phyloP scores from a whole-genome alignment of 2,329 filamentous ascomycete genomes.

The Furcasterigmium furcatum region DNA sequence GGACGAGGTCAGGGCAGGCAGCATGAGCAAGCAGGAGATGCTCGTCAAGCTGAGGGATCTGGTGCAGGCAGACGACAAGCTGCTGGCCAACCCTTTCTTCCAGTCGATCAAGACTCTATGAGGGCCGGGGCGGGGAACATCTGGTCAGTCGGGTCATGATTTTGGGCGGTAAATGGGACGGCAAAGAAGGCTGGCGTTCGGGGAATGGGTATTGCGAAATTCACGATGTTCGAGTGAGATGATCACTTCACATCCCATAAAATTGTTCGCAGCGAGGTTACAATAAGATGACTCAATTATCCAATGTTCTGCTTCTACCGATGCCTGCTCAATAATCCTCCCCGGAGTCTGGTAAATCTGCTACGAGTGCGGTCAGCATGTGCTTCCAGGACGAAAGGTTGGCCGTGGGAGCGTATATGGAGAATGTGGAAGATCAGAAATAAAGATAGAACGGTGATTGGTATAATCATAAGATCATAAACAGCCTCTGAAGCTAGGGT shows the following conservation, averaged over 20 bases:
- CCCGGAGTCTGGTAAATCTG: too few relatives aligned
- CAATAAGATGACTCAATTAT: too few relatives aligned
- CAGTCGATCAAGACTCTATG: conserved; percentile 56
- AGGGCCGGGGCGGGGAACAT: conserved; percentile 7
- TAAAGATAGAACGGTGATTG: conserved; percentile 25
- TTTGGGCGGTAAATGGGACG: background rate
- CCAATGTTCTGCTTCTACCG: too few relatives aligned
- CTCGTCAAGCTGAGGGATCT: conserved; percentile 75
- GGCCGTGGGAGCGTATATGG: background rate
- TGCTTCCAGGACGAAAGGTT: background rate
- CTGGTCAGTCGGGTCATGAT: background rate
- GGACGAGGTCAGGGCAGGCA: conserved; percentile 59
- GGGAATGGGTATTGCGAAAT: background rate
- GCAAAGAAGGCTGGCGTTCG: conserved; percentile 5
- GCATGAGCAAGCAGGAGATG: conserved; percentile 72
- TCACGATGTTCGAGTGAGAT: too few relatives aligned
- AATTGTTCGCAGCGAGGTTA: too few relatives aligned
- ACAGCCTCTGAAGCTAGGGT: conserved; percentile 39
- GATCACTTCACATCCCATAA: too few relatives aligned
- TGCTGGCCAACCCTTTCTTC: conserved; percentile 68
- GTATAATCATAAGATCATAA: conserved; percentile 42
- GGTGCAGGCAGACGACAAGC: conserved; percentile 67
- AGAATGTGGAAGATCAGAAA: conserved; percentile 4
- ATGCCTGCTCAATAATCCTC: too few relatives aligned
- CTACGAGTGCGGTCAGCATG: background rate